Conservation (phyloP, 1,284 basidiomycete species). For the Ganoderma lingzhi region DNA sequence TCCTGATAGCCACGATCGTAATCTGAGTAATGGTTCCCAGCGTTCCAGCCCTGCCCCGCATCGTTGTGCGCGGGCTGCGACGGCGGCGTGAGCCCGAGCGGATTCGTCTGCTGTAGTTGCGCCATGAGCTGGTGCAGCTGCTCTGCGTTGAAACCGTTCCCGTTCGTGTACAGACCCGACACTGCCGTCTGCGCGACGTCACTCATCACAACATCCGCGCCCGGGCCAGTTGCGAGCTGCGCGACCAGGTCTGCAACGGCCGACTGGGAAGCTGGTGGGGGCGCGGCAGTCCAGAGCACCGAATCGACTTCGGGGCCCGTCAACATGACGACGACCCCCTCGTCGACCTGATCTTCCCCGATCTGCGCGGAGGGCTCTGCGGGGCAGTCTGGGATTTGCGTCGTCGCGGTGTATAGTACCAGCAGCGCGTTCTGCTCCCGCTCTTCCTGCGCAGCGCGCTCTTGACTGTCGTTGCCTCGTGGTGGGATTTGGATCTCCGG, state of each 20-base stretch:
- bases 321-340: slow-evolving; percentile 67
- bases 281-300: slow-evolving; percentile 65
- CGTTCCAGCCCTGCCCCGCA: slow-evolving; percentile 38
- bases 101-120: slow-evolving; percentile 46
- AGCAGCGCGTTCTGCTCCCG: slow-evolving; percentile 80
- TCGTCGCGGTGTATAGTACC: slow-evolving; percentile 72
- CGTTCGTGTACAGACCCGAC: slow-evolving; percentile 31
- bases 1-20: slow-evolving; percentile 49
- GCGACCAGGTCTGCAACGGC: slow-evolving; percentile 71
- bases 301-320: slow-evolving; percentile 72
- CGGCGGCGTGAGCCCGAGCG: slow-evolving; percentile 27
- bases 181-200: slow-evolving; percentile 29
- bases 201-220: slow-evolving; percentile 32
- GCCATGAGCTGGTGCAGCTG: slow-evolving; percentile 71
- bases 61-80: slow-evolving; percentile 28
- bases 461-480: slow-evolving; percentile 71
- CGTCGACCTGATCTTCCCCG: slow-evolving; percentile 73
- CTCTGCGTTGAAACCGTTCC: slow-evolving; percentile 56
- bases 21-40: slow-evolving; percentile 42
- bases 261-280: slow-evolving; percentile 51
- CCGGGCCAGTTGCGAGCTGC: slow-evolving; percentile 56
- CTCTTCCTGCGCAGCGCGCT: slow-evolving; percentile 72
- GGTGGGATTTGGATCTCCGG: slow-evolving; percentile 56
- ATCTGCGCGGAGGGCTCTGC: slow-evolving; percentile 68
- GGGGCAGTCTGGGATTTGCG: slow-evolving; percentile 80